Conservation (phyloP, 2,329 filamentous ascomycete species). For the Sclerotinia subarctica region DNA sequence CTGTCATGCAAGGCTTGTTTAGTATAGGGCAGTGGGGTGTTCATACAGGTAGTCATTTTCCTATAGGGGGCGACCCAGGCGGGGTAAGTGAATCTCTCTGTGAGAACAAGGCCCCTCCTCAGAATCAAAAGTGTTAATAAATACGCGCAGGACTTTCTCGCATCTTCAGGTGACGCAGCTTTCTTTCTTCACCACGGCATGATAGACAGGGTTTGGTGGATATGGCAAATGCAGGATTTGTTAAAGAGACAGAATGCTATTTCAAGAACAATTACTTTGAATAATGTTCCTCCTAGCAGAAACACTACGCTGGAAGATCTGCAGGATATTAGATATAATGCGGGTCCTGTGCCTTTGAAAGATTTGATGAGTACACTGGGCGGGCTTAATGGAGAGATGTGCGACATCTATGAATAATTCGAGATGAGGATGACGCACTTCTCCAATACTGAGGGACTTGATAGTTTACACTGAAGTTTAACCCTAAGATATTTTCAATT, state of each 20-base stretch:
- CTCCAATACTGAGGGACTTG: not conserved
- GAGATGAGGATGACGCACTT: not conserved
- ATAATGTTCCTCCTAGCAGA: conserved; percentile 41
- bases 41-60: conserved; percentile 43
- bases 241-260: conserved; percentile 33
- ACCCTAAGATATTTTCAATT: no score
- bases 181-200: conserved; percentile 48
- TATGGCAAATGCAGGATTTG: conserved; percentile 48
- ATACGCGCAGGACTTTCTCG: conserved; percentile 40
- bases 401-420: conserved; percentile 44
- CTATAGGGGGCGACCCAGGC: conserved; percentile 45
- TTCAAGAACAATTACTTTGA: conserved; percentile 41
- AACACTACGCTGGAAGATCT: conserved; percentile 44
- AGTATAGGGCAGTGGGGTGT: conserved; percentile 38
- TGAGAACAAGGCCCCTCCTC: not conserved
- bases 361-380: conserved; percentile 44
- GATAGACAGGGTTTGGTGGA: conserved; percentile 47
- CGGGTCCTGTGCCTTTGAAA: conserved; percentile 35
- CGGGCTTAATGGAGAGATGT: conserved; percentile 40
- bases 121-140: not conserved
- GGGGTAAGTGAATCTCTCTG: conserved; percentile 36
- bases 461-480: not conserved
- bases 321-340: conserved; percentile 28
- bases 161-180: conserved; percentile 44
- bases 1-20: conserved; percentile 44